Evolutionary conservation across 2,329 filamentous ascomycete genomes (phyloP).

Genomic region (Pyricularia pennisetigena): DNA sequence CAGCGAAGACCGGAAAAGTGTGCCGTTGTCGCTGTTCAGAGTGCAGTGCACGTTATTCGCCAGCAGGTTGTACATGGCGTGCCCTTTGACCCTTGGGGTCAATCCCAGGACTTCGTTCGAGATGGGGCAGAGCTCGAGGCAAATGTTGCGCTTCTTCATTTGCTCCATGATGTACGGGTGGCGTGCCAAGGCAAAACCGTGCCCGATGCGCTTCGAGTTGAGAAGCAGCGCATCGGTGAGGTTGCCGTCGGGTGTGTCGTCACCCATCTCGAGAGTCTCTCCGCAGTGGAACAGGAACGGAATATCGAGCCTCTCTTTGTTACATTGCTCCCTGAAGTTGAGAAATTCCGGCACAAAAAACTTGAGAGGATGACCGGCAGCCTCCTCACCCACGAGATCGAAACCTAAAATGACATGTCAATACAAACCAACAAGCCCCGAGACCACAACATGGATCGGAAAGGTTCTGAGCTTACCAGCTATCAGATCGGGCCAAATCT

Average conservation of each 20-base stretch:
- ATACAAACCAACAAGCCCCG: neutral
- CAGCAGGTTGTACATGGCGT: slow-evolving; percentile 57
- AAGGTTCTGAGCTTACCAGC: slow-evolving; percentile 42
- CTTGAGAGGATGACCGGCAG: slow-evolving; percentile 46
- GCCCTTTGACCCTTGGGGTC: slow-evolving; percentile 53
- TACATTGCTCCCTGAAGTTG: slow-evolving; percentile 44
- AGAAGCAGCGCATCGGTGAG: slow-evolving; percentile 59
- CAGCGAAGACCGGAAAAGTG: slow-evolving; percentile 59
- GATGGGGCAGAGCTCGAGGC: slow-evolving; percentile 68
- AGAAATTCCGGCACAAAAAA: slow-evolving; percentile 46
- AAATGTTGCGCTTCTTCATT: slow-evolving; percentile 55
- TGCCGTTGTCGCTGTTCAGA: slow-evolving; percentile 66
- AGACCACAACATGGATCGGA: neutral
- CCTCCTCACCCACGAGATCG: slow-evolving; percentile 61
- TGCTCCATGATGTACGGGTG: slow-evolving; percentile 57
- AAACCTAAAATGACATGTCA: slow-evolving; percentile 38
- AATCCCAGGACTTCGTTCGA: slow-evolving; percentile 68
- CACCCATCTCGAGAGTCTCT: slow-evolving; percentile 60
- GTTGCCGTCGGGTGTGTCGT: slow-evolving; percentile 51
- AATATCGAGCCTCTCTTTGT: slow-evolving; percentile 38
- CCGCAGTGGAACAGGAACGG: slow-evolving; percentile 71
- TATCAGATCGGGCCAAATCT: slow-evolving; percentile 45
- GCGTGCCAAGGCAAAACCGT: slow-evolving; percentile 59
- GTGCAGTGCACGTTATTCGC: slow-evolving; percentile 68
- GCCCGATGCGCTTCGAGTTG: slow-evolving; percentile 59